Evolutionary conservation across 768 basidiomycete genomes (phyloP).

Genomic region (Amanita polypyramis): DNA sequence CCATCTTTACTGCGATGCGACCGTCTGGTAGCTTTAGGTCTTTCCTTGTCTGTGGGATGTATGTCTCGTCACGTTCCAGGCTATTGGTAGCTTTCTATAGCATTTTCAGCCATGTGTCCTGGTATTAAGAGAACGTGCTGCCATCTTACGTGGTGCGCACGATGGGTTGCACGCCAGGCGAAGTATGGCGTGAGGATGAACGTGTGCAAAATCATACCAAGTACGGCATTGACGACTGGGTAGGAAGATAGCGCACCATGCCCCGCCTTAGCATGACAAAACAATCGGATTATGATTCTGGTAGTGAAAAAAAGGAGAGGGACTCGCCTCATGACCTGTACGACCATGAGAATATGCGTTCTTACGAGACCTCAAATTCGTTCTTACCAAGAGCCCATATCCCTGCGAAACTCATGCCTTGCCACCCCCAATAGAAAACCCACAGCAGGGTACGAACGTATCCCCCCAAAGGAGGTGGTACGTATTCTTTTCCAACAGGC

Average conservation of each 20-base stretch:
- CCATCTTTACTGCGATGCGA: constrained; percentile 26
- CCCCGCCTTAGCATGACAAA: constrained; percentile 26
- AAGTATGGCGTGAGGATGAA: constrained; percentile 47
- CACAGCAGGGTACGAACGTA: constrained; percentile 23
- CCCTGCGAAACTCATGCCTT: constrained; percentile 34
- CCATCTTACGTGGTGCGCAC: constrained; percentile 48
- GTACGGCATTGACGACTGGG: constrained; percentile 22
- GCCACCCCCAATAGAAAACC: constrained; percentile 40
- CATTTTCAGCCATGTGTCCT: background rate
- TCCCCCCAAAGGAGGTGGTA: background rate
- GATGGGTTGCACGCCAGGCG: constrained; percentile 60
- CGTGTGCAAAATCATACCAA: constrained; percentile 33
- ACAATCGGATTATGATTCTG: background rate
- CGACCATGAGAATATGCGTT: background rate
- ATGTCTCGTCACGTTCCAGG: constrained; percentile 69
- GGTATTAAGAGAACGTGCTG: background rate
- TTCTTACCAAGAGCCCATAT: constrained; percentile 33
- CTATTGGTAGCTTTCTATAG: constrained; percentile 33
- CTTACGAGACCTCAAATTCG: background rate
- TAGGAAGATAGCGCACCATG: constrained; percentile 37
- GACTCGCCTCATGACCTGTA: constrained; percentile 33
- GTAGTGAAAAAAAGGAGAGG: background rate
- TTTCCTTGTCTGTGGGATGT: constrained; percentile 37
- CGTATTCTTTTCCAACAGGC: background rate
- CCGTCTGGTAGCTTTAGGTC: constrained; percentile 34